These are phyloP conservation scores for Neurospora sp. DNA, from an alignment of 495 filamentous ascomycete genomes.

Conservation along the genomic window DNA sequence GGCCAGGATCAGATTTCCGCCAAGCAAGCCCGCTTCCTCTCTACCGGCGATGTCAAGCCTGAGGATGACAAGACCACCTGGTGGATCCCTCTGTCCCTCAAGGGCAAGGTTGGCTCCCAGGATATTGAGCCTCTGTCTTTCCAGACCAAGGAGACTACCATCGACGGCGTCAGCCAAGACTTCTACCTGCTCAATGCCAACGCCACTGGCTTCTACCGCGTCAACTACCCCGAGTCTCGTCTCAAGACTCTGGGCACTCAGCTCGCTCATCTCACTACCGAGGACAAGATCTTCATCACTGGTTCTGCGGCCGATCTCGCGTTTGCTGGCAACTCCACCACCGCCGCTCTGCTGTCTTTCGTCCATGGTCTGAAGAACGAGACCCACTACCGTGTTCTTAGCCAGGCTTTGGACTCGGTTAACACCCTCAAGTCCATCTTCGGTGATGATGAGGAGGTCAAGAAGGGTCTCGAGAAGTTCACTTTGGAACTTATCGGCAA, in stretches of 20 bases:
- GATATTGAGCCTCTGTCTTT: slow-evolving; percentile 47
- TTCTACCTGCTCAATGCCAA: slow-evolving; percentile 92
- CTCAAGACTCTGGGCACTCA: slow-evolving; percentile 69
- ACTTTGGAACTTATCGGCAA: slow-evolving; percentile 57
- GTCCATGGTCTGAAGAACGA: slow-evolving; percentile 75
- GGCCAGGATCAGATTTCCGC: slow-evolving; percentile 61
- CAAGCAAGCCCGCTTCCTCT: slow-evolving; percentile 79
- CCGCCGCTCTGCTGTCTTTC: slow-evolving; percentile 67
- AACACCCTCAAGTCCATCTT: slow-evolving; percentile 41
- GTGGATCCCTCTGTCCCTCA: slow-evolving; percentile 87
- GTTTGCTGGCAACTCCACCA: slow-evolving; percentile 72
- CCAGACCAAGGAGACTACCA: slow-evolving; percentile 61
- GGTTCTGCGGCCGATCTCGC: slow-evolving; percentile 90
- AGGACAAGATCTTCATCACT: slow-evolving; percentile 86
- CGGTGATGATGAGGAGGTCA: slow-evolving; percentile 43
- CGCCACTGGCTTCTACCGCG: slow-evolving; percentile 84
- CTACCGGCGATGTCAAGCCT: slow-evolving; percentile 72
- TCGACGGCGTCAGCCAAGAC: slow-evolving; percentile 61
- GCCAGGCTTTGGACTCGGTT: slow-evolving; percentile 64
- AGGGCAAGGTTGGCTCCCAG: slow-evolving; percentile 44
- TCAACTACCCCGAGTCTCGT: slow-evolving; percentile 74
- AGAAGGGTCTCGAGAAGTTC: slow-evolving; percentile 60
- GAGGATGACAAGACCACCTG: slow-evolving; percentile 86
- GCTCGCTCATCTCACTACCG: slow-evolving; percentile 59
- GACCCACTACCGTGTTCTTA: slow-evolving; percentile 78